These are phyloP conservation scores for Glycine tomentella DNA, from an alignment of 306 rosid species.

Conservation along the genomic window DNA sequence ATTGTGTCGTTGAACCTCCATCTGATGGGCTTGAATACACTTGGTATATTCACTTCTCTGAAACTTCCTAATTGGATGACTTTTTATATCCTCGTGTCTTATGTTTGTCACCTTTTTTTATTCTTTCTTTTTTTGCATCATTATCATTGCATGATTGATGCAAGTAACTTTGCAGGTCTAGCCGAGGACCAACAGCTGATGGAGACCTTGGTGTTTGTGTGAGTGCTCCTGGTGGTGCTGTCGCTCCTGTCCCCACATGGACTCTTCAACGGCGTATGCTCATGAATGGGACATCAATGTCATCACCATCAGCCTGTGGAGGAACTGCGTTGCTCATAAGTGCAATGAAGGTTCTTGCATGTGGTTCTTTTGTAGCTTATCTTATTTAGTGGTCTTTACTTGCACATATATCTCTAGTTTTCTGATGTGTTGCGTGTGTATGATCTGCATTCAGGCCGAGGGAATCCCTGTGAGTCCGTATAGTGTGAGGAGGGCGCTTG, in stretches of 20 bases:
- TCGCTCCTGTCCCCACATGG: conserved; percentile 99
- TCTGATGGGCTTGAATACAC: conserved; percentile 96
- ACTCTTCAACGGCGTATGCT: conserved; percentile 98
- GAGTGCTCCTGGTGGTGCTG: conserved; percentile 99
- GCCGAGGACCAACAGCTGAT: conserved; percentile 98
- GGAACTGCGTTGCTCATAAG: conserved; percentile 92
- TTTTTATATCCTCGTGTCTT: conserved; percentile 28
- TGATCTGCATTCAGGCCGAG: conserved; percentile 73
- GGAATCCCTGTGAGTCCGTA: conserved; percentile 91
- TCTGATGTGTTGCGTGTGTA: conserved; percentile 9
- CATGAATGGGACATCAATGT: conserved; percentile 99
- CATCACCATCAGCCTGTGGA: conserved; percentile 99
- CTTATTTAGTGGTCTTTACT: conserved; percentile 39
- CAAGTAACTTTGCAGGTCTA: conserved; percentile 76
- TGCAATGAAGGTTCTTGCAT: conserved; percentile 84
- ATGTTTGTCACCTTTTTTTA: conserved; percentile 15
- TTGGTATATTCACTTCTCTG: conserved; percentile 65
- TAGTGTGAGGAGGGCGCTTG: conserved; percentile 87
- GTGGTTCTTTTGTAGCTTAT: conserved; percentile 39
- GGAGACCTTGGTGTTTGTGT: conserved; percentile 94
- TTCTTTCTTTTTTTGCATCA: not conserved
- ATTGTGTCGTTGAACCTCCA: conserved; percentile 92
- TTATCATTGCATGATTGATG: conserved; percentile 21
- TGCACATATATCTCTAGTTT: conserved; percentile 38
- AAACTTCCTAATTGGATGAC: conserved; percentile 20